A percentile compares a stretch with the other conserved stretches of the same genome.
Conservation (phyloP, 805 yeast species). For the Maudiozyma bulderi region DNA sequence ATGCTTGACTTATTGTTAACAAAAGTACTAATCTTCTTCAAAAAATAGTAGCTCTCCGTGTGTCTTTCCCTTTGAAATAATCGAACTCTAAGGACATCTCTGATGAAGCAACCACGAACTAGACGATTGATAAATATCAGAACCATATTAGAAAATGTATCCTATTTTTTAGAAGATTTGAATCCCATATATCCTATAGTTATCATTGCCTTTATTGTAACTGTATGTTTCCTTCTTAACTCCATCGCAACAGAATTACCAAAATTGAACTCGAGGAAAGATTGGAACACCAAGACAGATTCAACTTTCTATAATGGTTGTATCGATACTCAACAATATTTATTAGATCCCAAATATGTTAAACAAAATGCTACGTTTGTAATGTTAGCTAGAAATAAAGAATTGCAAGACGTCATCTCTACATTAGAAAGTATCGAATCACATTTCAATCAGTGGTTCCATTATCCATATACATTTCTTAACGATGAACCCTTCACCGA, state of each 20-base stretch:
- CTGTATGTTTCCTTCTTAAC: background rate
- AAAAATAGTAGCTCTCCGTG: too few species aligned
- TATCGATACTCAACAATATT: slow-evolving; percentile 35
- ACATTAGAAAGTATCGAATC: slow-evolving; percentile 71
- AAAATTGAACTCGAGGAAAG: slow-evolving; percentile 8
- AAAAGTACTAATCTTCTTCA: too few species aligned
- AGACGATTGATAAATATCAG: too few species aligned
- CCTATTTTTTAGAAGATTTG: background rate
- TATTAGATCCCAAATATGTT: slow-evolving; percentile 15
- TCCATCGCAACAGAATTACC: background rate
- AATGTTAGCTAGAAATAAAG: slow-evolving; percentile 73
- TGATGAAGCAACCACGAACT: too few species aligned
- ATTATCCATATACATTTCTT: slow-evolving; percentile 85
- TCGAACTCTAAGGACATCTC: too few species aligned
- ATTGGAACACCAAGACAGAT: slow-evolving; percentile 25
- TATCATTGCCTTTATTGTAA: background rate
- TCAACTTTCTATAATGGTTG: slow-evolving; percentile 51
- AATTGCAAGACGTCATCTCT: slow-evolving; percentile 62
- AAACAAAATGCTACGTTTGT: slow-evolving; percentile 80
- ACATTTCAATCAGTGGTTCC: slow-evolving; percentile 88
- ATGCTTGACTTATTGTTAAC: too few species aligned
- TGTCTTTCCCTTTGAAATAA: too few species aligned
- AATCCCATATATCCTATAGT: background rate
- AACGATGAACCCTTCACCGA: slow-evolving; percentile 69
- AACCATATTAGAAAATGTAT: background rate